Conservation (phyloP, 345 rosid genomes). For the Eucalyptus pauciflora region DNA sequence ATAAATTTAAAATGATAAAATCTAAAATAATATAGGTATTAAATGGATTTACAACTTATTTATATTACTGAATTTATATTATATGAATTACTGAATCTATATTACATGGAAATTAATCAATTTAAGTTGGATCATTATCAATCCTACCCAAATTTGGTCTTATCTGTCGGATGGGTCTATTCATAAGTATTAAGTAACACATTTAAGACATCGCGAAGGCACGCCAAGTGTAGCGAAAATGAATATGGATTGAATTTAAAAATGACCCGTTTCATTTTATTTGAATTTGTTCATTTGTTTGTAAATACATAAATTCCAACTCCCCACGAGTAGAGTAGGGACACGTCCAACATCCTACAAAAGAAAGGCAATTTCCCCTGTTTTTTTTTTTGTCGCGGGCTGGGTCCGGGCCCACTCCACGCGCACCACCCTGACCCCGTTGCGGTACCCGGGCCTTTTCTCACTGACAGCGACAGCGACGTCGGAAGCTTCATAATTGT, state of each 20-base stretch:
- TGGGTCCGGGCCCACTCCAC: not conserved
- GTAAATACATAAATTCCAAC: not conserved
- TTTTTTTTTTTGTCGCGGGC: not conserved
- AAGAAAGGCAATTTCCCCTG: not conserved
- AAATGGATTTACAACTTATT: too few species aligned
- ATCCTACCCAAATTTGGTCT: fast-evolving
- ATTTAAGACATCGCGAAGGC: not conserved
- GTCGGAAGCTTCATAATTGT: not conserved
- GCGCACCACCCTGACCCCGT: not conserved
- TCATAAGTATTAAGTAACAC: not conserved
- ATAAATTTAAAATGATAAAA: too few species aligned
- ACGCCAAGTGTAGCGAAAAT: not conserved
- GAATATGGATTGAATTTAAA: not conserved
- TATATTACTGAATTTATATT: too few species aligned
- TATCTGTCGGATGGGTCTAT: fast-evolving
- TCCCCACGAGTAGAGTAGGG: not conserved
- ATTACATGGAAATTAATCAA: too few species aligned
- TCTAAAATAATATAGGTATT: too few species aligned
- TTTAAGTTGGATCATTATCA: not conserved
- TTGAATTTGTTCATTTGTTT: not conserved
- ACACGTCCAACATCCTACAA: not conserved
- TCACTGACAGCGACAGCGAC: not conserved
- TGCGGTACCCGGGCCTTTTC: not conserved
- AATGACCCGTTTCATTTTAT: not conserved
- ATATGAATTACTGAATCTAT: fast-evolving